These are phyloP conservation scores for Tricladium varicosporioides DNA, from an alignment of 2,329 filamentous ascomycete genomes.

Conservation along the genomic window DNA sequence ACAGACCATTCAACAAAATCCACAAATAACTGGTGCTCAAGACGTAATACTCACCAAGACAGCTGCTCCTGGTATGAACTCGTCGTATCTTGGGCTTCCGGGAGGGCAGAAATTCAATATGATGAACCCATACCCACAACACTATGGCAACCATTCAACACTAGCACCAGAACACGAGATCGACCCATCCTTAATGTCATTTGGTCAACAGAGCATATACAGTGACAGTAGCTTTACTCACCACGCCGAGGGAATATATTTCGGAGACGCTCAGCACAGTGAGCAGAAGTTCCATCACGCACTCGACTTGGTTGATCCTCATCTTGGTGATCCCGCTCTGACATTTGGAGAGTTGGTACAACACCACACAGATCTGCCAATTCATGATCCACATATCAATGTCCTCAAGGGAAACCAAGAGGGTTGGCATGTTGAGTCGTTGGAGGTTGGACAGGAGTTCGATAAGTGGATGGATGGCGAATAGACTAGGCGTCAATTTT, in stretches of 20 bases:
- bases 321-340: conserved; percentile 19
- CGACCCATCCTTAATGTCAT: conserved; percentile 29
- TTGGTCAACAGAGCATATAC: conserved; percentile 19
- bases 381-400: conserved; percentile 32
- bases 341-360: conserved; percentile 26
- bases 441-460: conserved; percentile 32
- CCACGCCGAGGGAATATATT: conserved; percentile 24
- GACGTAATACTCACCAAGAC: conserved; percentile 44
- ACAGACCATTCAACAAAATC: conserved; percentile 27
- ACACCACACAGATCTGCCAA: conserved; percentile 21
- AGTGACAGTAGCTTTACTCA: conserved; percentile 17
- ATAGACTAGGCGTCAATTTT: conserved; percentile 2
- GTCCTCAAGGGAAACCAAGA: conserved; percentile 31
- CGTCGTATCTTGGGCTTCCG: conserved; percentile 37
- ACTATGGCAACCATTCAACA: conserved; percentile 10
- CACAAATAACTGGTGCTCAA: conserved; percentile 31
- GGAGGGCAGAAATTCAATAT: conserved; percentile 35
- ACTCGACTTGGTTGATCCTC: conserved; percentile 14
- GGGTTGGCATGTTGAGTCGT: conserved; percentile 32
- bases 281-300: conserved; percentile 23
- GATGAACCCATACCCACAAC: conserved; percentile 22
- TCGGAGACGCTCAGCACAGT: conserved; percentile 20
- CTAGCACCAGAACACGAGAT: conserved; percentile 23
- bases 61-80: conserved; percentile 31
- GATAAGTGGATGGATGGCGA: conserved; percentile 34